These are phyloP conservation scores for Populus nigra DNA, from an alignment of 345 rosid species.

Conservation along the genomic window DNA sequence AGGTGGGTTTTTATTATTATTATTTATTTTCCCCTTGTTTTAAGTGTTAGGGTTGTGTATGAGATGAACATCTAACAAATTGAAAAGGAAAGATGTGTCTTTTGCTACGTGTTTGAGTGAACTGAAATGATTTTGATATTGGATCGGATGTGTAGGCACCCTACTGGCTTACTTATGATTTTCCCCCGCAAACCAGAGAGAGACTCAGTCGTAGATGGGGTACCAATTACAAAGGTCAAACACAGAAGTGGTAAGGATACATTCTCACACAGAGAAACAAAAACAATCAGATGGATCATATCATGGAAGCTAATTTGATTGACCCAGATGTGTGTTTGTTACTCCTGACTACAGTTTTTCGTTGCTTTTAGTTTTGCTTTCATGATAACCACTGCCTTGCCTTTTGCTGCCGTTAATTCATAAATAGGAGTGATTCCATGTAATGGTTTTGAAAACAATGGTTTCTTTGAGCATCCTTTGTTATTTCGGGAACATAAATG, in stretches of 20 bases:
- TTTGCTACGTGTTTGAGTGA: conserved; percentile 1
- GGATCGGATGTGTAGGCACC: conserved; percentile 46
- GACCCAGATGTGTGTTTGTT: neutral
- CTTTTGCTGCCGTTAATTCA: neutral
- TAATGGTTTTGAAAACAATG: neutral
- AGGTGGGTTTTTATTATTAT: conserved; percentile 41
- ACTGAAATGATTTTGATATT: conserved; percentile 15
- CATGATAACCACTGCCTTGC: neutral
- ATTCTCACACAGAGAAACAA: neutral
- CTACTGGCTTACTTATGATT: conserved; percentile 76
- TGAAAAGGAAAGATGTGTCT: conserved; percentile 1
- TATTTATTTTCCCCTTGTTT: conserved; percentile 5
- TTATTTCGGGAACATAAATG: neutral
- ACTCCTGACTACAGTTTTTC: neutral
- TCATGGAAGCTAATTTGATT: neutral
- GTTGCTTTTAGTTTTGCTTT: neutral
- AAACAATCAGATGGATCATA: neutral
- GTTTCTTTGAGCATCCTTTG: neutral
- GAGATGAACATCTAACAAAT: neutral
- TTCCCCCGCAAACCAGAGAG: conserved; percentile 42
- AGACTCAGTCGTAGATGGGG: conserved; percentile 61
- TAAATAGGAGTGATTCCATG: neutral
- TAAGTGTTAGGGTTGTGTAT: neutral
- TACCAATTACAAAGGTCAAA: conserved; percentile 73
- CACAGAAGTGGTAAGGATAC: conserved; percentile 63